Evolutionary conservation across 176 grass and related monocot genomes (phyloP), one percentile per base, ranked within the genome.

Genomic region (Rhynchospora breviuscula): DNA sequence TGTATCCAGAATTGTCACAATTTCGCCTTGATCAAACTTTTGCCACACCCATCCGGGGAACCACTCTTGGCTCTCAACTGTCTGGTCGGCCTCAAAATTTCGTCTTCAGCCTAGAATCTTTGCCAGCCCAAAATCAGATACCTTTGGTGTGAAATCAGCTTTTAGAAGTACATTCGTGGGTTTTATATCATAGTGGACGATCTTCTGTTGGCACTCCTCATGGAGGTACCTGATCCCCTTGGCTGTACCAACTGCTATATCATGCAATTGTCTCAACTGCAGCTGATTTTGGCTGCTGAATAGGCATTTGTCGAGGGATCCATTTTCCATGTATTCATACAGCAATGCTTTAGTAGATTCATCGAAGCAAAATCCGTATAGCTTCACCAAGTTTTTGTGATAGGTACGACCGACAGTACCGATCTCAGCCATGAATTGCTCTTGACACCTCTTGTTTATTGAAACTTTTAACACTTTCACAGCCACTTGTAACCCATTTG

Each of bases 161-260:
- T 67, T 89, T 12, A 93, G 81, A 0, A 93, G 89, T 29, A 91
- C 81, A 73, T 93, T 93, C 0, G 81, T 58, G 18, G 91, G 91
- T 83, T 93, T 93, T 85, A 93, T 93, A 45, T 93, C 91, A 70
- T 93, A 93, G 84, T 93, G 91, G 64, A 93, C 86, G 67, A 93
- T 91, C 85, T 63, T 76, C 72, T 93, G 89, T 73, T 87, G 84
- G 78, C 91, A 93, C 86, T 93, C 91, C 82, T 91, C 91, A 67
- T 93, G 91, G 14, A 93, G 64, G 87, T 93, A 93, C 57, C 91
- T 47, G 49, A 93, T 89, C 23, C 89, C 91, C 82, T 85, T 93
- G 8, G 91, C 91, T 40, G 91, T 93, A 67, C 89, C 91, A 11
- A 89, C 77, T 48, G 91, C 89, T 72, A 93, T 87, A 13, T 1